Conservation (phyloP, 1,139 yeast species). For the Blastobotrys elegans region DNA sequence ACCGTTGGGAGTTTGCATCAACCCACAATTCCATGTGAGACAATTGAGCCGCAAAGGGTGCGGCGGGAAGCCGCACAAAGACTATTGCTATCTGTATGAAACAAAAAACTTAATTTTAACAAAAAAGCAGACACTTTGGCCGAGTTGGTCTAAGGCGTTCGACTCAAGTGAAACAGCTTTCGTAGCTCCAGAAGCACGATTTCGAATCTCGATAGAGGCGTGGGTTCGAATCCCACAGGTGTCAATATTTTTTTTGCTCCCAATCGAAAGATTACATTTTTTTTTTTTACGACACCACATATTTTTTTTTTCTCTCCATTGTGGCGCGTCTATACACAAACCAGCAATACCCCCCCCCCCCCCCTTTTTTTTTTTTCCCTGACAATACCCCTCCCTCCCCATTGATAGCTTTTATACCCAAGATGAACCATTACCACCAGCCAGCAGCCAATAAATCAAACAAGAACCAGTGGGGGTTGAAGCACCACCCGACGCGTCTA, state of each 20-base stretch:
- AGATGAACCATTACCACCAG: too few relatives aligned
- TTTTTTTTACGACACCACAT: background rate
- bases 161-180: constrained; percentile 5
- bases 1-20: too few relatives aligned
- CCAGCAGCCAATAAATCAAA: background rate
- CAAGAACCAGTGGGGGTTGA: background rate
- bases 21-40: too few relatives aligned
- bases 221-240: constrained; percentile 14
- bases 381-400: too few relatives aligned
- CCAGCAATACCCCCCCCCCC: background rate
- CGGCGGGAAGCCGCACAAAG: too few relatives aligned
- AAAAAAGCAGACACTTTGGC: constrained; percentile 7
- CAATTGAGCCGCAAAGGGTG: too few relatives aligned
- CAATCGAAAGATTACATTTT: background rate
- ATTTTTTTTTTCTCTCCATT: too few relatives aligned
- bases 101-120: background rate
- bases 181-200: background rate
- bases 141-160: constrained; percentile 13
- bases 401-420: too few relatives aligned
- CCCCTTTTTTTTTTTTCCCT: too few relatives aligned
- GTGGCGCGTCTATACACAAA: background rate
- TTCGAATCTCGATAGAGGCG: constrained; percentile 13
- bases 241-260: constrained; percentile 9
- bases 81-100: too few relatives aligned
- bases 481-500: constrained; percentile 4